phyloP scores from a whole-genome alignment of 139 green algal genomes.

The Chlorokybus atmophyticus region DNA sequence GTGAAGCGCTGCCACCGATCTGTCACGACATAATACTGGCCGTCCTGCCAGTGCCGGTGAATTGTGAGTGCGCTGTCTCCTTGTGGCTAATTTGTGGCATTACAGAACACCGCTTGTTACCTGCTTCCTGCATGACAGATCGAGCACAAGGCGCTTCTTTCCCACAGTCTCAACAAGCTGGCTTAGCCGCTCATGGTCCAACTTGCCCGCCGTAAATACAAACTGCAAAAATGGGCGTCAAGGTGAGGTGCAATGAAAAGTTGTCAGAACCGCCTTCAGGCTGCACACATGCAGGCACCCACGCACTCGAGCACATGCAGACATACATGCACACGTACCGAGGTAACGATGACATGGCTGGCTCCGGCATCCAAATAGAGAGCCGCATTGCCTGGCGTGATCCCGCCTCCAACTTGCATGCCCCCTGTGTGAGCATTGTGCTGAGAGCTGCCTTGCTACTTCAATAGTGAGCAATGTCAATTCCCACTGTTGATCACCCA shows the following conservation, averaged over 20 bases:
- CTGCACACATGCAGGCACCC: too few species aligned
- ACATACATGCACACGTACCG: constrained; percentile 8
- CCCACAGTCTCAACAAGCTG: constrained; percentile 66
- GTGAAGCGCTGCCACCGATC: constrained; percentile 40
- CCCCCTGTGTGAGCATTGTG: constrained; percentile 50
- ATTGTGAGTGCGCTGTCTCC: too few species aligned
- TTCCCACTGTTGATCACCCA: background rate
- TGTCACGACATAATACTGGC: constrained; percentile 55
- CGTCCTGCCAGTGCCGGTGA: too few species aligned
- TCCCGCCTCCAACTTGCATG: constrained; percentile 86
- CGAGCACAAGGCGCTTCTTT: constrained; percentile 77
- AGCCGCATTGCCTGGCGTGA: constrained; percentile 68
- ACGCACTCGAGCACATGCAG: too few species aligned
- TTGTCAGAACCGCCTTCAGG: too few species aligned
- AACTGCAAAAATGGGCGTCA: constrained; percentile 13
- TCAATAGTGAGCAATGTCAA: too few species aligned
- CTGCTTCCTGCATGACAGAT: constrained; percentile 78
- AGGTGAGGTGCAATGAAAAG: background rate
- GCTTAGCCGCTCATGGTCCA: constrained; percentile 67
- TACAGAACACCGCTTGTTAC: constrained; percentile 12
- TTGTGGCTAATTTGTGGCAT: too few species aligned
- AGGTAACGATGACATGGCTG: constrained; percentile 90
- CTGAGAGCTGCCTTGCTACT: too few species aligned
- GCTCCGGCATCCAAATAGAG: constrained; percentile 80
- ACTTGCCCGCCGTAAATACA: constrained; percentile 72